phyloP scores from a whole-genome alignment of 2,329 filamentous ascomycete genomes.

The Hypoxylon sp. region DNA sequence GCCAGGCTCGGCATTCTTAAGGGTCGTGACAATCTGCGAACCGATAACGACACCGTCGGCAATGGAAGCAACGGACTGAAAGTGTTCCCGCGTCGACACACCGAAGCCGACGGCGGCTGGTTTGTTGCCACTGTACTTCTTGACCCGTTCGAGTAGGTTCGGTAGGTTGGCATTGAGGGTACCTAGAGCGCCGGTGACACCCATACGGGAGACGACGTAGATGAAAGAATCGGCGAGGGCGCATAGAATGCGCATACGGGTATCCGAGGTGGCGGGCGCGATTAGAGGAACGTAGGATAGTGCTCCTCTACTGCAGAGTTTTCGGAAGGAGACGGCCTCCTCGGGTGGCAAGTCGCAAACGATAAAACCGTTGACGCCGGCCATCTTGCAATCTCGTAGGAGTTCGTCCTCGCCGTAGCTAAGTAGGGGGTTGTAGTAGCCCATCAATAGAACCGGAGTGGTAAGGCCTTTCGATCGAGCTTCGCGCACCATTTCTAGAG shows the following conservation, averaged over 20 bases:
- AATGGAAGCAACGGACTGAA: slow-evolving; percentile 82
- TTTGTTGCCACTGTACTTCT: slow-evolving; percentile 90
- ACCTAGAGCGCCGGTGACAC: slow-evolving; percentile 91
- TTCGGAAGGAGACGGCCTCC: slow-evolving; percentile 92
- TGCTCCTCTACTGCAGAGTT: slow-evolving; percentile 81
- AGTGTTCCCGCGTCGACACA: slow-evolving; percentile 95
- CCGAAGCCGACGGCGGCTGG: slow-evolving; percentile 95
- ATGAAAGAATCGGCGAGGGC: slow-evolving; percentile 98
- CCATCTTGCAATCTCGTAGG: slow-evolving; percentile 83
- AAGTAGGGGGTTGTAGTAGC: slow-evolving; percentile 97
- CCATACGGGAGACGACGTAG: slow-evolving; percentile 97
- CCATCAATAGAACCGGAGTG: slow-evolving; percentile 92
- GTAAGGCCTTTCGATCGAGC: slow-evolving; percentile 82
- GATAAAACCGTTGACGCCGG: slow-evolving; percentile 95
- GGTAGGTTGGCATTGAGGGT: slow-evolving; percentile 85
- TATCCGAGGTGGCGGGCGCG: slow-evolving; percentile 90
- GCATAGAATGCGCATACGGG: slow-evolving; percentile 95
- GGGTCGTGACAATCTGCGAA: slow-evolving; percentile 89
- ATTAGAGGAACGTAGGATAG: slow-evolving; percentile 98
- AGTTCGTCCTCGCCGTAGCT: slow-evolving; percentile 94
- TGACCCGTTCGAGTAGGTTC: slow-evolving; percentile 84
- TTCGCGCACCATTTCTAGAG: slow-evolving; percentile 84
- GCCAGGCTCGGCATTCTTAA: slow-evolving; percentile 75
- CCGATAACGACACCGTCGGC: slow-evolving; percentile 97
- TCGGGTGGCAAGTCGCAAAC: slow-evolving; percentile 95